Percentiles rank a stretch among this genome's conserved stretches.
Conservation (phyloP, 805 yeast species). For the Starmerella asiatica region DNA sequence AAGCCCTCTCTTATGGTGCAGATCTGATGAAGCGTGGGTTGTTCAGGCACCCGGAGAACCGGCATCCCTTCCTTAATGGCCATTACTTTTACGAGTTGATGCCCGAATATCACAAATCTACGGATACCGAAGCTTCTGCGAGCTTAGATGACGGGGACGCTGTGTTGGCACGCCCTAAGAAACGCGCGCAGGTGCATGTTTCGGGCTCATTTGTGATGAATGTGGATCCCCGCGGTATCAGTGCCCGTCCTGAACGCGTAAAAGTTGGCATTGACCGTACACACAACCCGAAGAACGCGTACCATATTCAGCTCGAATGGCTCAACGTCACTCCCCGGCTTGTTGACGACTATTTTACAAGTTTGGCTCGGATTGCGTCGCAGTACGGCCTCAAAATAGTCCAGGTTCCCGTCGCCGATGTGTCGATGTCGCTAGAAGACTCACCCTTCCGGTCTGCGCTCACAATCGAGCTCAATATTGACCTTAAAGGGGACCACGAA, state of each 20-base stretch:
- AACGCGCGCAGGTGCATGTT: constrained; percentile 9
- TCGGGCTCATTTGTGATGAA: constrained; percentile 17
- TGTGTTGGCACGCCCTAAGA: background rate
- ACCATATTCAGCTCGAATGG: constrained; percentile 88
- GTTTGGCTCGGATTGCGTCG: constrained; percentile 74
- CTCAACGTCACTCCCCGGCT: constrained; percentile 73
- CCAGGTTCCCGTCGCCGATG: constrained; percentile 84
- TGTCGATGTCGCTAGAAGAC: constrained; percentile 55
- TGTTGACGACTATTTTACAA: constrained; percentile 61
- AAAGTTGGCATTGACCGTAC: constrained; percentile 82
- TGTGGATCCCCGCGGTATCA: constrained; percentile 56
- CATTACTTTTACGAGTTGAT: constrained; percentile 73
- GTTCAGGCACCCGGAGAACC: constrained; percentile 65
- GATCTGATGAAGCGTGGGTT: constrained; percentile 55
- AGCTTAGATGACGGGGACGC: background rate
- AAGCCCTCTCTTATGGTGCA: constrained; percentile 72
- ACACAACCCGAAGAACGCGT: constrained; percentile 90
- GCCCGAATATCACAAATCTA: constrained; percentile 33
- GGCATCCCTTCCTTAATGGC: constrained; percentile 83
- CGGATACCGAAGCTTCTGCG: background rate
- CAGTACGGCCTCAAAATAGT: constrained; percentile 68
- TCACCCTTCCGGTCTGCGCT: constrained; percentile 86
- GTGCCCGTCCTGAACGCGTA: constrained; percentile 64
- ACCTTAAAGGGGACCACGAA: constrained; percentile 32
- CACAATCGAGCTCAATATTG: constrained; percentile 47